Evolutionary conservation across 352 stramenopile genomes (phyloP), one percentile per base, ranked within the genome.

Genomic region (Phytophthora pisi): DNA sequence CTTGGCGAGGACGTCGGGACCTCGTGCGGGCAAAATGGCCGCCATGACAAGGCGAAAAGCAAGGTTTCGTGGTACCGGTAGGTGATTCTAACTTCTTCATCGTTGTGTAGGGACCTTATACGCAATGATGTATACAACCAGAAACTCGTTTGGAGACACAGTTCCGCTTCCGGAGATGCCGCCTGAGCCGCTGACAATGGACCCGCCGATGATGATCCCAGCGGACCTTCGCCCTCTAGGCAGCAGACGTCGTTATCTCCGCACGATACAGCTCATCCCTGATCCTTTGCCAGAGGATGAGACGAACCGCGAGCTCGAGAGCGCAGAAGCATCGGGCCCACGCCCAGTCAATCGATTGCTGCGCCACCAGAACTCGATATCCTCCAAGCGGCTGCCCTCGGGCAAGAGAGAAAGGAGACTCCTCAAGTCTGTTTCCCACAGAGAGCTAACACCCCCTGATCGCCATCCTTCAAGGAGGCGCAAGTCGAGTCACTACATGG

Each of bases 41-140:
- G 13, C 9, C 46, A 50, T 40, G 34, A 13, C 15, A 71, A 64
- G 15, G 60, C 72, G 5, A 58, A 65, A 15, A 71, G 42, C 28
- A 86, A 85, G 57, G 74, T 91, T 23, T 68, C 82, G 3, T 92
- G 84, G 84, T 92, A 92, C 54, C 78, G 82, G 84, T 92, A 70
- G 16, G 54, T 56, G 13, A 18, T n/a, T 46, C 10, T 43, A 23
- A 15, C 10, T 15, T 15, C 10, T 31, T 40, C 10, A 16, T 40
- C 10, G 16, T 40, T 16, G 10, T 40, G 10, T 16, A 8, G 34
- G 10, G 8, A 1, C 0, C 34, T 40, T 11, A 40, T 40, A 38
- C 31, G 9, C 31, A 26, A 43, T 42, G 28, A 42, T 36, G 18
- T 40, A 15, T 50, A 11, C 0, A 16, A 24, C n/a, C 24, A 92